These are phyloP conservation scores for Blastocystis hominis DNA, from an alignment of 352 stramenopile genomes.

Conservation along the genomic window DNA sequence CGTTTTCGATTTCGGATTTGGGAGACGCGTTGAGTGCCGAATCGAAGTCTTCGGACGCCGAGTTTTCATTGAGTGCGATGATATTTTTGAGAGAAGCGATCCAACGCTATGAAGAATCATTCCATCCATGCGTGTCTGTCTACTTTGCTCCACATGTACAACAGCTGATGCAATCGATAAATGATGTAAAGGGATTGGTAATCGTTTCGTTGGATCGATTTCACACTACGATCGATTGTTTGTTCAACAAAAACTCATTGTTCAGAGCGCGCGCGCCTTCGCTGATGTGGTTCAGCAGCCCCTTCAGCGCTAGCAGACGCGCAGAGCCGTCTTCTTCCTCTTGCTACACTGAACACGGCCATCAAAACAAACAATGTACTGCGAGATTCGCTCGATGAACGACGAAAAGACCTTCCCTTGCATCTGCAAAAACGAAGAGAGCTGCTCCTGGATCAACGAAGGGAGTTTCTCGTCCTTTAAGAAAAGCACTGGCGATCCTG, in stretches of 20 bases:
- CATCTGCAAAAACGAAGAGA: not conserved
- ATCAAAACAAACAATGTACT: not conserved
- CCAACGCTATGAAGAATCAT: constrained; percentile 5
- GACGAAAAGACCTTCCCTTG: constrained; percentile 28
- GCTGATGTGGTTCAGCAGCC: constrained; percentile 38
- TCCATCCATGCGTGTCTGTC: not conserved
- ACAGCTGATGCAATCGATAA: constrained; percentile 27
- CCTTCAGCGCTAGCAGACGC: not conserved
- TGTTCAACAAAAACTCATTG: not conserved
- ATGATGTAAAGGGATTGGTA: constrained; percentile 37
- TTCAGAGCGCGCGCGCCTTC: constrained; percentile 34
- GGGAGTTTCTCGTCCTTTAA: not conserved
- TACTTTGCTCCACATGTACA: constrained; percentile 46
- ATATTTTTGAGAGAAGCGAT: not conserved
- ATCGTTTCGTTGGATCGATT: not conserved
- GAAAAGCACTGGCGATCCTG: not conserved
- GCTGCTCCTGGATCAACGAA: not conserved
- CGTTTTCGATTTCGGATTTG: not conserved
- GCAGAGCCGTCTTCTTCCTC: constrained; percentile 31
- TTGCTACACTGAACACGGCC: not conserved
- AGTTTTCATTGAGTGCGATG: not conserved
- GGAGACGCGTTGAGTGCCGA: not conserved
- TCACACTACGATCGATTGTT: not conserved
- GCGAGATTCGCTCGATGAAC: constrained; percentile 26
- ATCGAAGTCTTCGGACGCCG: not conserved